Conservation (phyloP, 169 alveolate species). For the Pseudocohnilembus persalinus region DNA sequence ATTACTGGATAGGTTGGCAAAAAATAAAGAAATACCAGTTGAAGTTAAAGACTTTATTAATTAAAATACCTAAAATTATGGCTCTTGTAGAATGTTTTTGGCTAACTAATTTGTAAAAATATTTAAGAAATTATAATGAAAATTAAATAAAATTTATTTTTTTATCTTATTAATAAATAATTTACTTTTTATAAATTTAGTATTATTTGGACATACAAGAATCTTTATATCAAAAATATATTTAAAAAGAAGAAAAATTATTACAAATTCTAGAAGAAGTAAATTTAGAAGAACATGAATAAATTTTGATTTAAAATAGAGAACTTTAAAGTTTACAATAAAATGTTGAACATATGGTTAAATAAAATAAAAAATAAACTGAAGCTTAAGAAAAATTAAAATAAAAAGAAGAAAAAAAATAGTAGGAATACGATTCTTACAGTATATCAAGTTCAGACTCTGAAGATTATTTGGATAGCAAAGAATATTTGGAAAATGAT, state of each 20-base stretch:
- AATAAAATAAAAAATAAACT: background rate
- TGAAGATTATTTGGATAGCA: background rate
- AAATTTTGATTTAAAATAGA: constrained; percentile 50
- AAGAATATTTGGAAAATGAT: constrained; percentile 30
- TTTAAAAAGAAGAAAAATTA: background rate
- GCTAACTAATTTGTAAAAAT: constrained; percentile 1
- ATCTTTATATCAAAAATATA: background rate
- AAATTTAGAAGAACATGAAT: constrained; percentile 81
- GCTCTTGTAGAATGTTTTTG: constrained; percentile 14
- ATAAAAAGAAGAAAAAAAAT: background rate
- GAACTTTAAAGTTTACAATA: background rate
- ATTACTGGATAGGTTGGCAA: background rate
- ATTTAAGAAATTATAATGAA: background rate
- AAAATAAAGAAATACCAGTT: constrained; percentile 7
- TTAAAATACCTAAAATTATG: constrained; percentile 25
- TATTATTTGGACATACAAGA: background rate
- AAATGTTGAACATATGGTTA: background rate
- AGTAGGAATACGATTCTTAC: background rate
- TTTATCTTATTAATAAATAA: background rate
- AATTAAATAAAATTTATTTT: background rate
- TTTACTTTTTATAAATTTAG: background rate
- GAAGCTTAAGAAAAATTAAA: background rate
- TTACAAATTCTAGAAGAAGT: constrained; percentile 62
- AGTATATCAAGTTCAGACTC: constrained; percentile 4
- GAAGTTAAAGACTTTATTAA: constrained; percentile 1